Evolutionary conservation across 2,329 filamentous ascomycete species (phyloP), one percentile per base, ranked within the genome.

Genomic region (Claviceps digitariae): DNA sequence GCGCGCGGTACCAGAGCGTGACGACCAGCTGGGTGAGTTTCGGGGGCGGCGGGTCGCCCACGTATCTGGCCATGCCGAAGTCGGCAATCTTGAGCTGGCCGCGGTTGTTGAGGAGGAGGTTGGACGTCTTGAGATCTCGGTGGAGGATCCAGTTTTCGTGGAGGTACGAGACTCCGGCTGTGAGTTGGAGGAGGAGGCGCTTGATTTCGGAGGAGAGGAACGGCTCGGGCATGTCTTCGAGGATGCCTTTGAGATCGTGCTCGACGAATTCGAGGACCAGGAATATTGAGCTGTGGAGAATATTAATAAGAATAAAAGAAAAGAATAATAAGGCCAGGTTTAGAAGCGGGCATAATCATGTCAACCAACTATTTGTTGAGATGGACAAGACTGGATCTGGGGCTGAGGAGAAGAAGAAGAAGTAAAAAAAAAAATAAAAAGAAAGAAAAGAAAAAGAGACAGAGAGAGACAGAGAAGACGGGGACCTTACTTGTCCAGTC

Each of bases 251-350:
- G 54, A 98, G 82, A 65, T 98, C 93, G 74, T 98, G 93, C 73
- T 97, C 91, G 62, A 96, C 76, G 69, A 97, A 98, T 65, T 96
- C 90, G 77, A 98, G 91, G 57, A 97, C 93, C 54, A 98, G 81
- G 67, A 89, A 94, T 59, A 96, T 85, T 31, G 68, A 71, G 71
- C 84, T 89, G 67, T 15, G 10, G 17, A 6, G 23, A 20, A 9
- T 21, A 23, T 31, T 20, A 36, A 7, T 2, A 40, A 12, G 20
- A 25, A 20, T 17, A 27, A 7, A 36, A 25, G 49, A n/a, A 21
- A 48, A n/a, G n/a, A n/a, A n/a, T n/a, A n/a, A n/a, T n/a, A n/a
- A n/a, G n/a, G n/a, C n/a, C n/a, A n/a, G n/a, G n/a, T n/a, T n/a
- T n/a, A n/a, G n/a, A n/a, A n/a, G n/a, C n/a, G n/a, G n/a, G n/a